These are phyloP conservation scores for Excoecaria agallocha DNA, from an alignment of 345 rosid genomes.

Conservation along the genomic window DNA sequence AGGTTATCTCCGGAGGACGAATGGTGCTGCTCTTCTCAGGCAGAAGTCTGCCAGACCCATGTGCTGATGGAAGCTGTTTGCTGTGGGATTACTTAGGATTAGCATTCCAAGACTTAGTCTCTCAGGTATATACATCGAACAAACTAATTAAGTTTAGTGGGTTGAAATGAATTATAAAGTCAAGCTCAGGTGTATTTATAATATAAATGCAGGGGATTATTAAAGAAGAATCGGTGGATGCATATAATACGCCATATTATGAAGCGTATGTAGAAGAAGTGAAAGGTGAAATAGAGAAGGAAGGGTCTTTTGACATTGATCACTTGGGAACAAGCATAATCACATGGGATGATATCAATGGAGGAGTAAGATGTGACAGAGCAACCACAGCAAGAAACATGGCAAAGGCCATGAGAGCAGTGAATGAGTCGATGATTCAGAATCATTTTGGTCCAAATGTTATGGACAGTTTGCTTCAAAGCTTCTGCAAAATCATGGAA, in stretches of 20 bases:
- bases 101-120: constrained; percentile 43
- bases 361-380: constrained; percentile 25
- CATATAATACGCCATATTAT: constrained; percentile 36
- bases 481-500: constrained; percentile 30
- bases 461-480: constrained; percentile 33
- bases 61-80: constrained; percentile 38
- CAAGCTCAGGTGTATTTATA: no score
- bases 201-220: constrained; percentile 36
- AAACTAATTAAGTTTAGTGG: no score
- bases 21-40: constrained; percentile 38
- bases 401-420: constrained; percentile 36
- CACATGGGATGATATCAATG: constrained; percentile 34
- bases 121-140: no score
- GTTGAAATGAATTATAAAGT: no score
- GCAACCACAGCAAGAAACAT: constrained; percentile 25
- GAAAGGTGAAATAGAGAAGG: constrained; percentile 30
- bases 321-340: constrained; percentile 15
- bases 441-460: constrained; percentile 36
- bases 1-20: constrained; percentile 39
- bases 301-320: constrained; percentile 38
- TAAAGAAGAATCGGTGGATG: constrained; percentile 36
- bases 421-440: constrained; percentile 34
- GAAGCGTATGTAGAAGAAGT: constrained; percentile 39
- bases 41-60: constrained; percentile 35
- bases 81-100: constrained; percentile 48